These are phyloP conservation scores for Ogataea minuta DNA, from an alignment of 805 yeast genomes.

Conservation along the genomic window DNA sequence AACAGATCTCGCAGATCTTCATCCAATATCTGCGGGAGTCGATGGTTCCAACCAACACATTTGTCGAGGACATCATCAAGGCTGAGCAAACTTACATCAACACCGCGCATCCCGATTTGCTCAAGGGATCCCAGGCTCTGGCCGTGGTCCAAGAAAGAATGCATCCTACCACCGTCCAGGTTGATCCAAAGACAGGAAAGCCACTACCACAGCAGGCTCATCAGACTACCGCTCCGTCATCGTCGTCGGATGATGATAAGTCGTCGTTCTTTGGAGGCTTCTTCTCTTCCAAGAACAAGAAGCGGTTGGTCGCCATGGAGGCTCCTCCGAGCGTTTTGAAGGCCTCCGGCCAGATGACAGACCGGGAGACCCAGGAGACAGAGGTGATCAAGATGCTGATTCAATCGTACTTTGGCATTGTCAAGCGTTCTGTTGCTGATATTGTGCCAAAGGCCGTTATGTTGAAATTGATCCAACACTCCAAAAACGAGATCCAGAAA, in stretches of 20 bases:
- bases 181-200: conserved; percentile 89
- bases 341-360: conserved; percentile 90
- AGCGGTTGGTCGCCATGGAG: conserved; percentile 92
- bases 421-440: conserved; percentile 90
- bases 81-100: conserved; percentile 93
- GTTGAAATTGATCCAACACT: conserved; percentile 82
- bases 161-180: conserved; percentile 74
- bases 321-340: conserved; percentile 95
- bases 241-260: conserved; percentile 44
- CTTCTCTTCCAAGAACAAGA: conserved; percentile 87
- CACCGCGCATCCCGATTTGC: conserved; percentile 95
- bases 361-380: conserved; percentile 94
- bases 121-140: conserved; percentile 95
- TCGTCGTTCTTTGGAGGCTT: conserved; percentile 91
- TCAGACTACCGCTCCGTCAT: conserved; percentile 30
- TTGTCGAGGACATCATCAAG: conserved; percentile 77
- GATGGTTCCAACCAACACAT: conserved; percentile 78
- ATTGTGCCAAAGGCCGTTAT: conserved; percentile 93
- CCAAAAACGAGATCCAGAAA: conserved; percentile 87
- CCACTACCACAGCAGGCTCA: conserved; percentile 50
- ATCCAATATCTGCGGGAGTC: conserved; percentile 77
- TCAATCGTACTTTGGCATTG: conserved; percentile 86
- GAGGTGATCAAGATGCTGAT: conserved; percentile 94
- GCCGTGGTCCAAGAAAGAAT: conserved; percentile 84
- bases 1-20: conserved; percentile 76